These are phyloP conservation scores for Corylus americana DNA, from an alignment of 306 rosid genomes.

Conservation along the genomic window DNA sequence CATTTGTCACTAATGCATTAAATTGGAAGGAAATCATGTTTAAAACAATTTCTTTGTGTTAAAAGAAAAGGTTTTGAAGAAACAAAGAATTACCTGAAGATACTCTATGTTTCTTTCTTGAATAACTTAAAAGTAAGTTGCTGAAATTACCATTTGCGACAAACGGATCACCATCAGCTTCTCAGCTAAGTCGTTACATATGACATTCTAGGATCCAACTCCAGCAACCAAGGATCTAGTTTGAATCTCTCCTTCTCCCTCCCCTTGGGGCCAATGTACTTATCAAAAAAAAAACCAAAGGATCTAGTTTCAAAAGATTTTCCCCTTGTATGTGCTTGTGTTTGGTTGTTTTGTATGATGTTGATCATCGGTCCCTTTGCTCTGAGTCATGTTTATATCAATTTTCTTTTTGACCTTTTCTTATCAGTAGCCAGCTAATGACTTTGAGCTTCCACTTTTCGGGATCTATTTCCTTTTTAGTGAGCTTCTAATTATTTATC, in stretches of 20 bases:
- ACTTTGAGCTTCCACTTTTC: neutral
- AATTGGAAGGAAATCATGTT: slow-evolving; percentile 6
- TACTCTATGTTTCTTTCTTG: slow-evolving; percentile 10
- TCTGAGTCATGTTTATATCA: neutral
- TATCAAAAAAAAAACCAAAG: neutral
- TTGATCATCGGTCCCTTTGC: neutral
- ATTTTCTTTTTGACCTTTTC: neutral
- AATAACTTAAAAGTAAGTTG: slow-evolving; percentile 3
- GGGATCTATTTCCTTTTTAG: neutral
- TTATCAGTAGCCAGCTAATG: neutral
- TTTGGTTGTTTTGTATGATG: neutral
- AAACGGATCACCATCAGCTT: neutral
- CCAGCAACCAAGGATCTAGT: slow-evolving; percentile 2
- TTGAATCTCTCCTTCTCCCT: no score
- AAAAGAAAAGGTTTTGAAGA: neutral
- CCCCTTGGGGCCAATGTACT: no score
- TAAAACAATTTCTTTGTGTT: slow-evolving; percentile 5
- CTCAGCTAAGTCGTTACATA: slow-evolving; percentile 8
- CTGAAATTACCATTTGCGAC: slow-evolving; percentile 7
- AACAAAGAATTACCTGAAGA: neutral
- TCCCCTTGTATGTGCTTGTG: neutral
- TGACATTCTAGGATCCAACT: slow-evolving; percentile 1
- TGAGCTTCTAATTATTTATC: neutral
- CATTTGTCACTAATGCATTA: neutral
- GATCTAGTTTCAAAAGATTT: slow-evolving; percentile 3